Evolutionary conservation across 306 rosid genomes (phyloP).

Genomic region (Inga oerstediana): DNA sequence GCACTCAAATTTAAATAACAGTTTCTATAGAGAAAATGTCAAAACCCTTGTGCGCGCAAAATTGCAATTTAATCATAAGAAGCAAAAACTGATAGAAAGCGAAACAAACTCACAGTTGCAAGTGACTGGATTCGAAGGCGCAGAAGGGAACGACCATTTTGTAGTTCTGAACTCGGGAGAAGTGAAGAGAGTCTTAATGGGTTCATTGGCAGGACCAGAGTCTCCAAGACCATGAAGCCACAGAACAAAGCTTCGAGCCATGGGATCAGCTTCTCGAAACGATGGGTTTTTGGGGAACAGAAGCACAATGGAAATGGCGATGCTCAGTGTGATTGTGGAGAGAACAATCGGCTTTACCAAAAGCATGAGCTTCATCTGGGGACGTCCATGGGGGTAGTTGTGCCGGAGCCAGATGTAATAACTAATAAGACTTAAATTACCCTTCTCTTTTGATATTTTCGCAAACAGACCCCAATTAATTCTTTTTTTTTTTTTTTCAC

Average conservation of each 20-base stretch:
- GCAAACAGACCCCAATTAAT: neutral
- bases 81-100: neutral
- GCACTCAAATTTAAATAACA: neutral
- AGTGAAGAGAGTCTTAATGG: conserved; percentile 76
- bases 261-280: conserved; percentile 37
- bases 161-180: conserved; percentile 69
- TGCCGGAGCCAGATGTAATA: neutral
- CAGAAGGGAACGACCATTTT: conserved; percentile 86
- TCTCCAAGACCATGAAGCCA: conserved; percentile 95
- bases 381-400: conserved; percentile 9
- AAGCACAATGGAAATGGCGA: conserved; percentile 37
- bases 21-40: neutral
- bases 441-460: neutral
- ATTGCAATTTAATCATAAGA: neutral
- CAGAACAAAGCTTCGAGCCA: conserved; percentile 78
- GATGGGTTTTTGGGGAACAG: conserved; percentile 26
- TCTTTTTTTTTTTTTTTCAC: too few relatives aligned
- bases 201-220: conserved; percentile 93
- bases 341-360: conserved; percentile 39
- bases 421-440: neutral
- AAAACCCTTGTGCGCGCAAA: too few relatives aligned
- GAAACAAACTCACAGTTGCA: conserved; percentile 62
- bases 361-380: conserved; percentile 42
- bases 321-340: conserved; percentile 34
- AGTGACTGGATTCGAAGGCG: conserved; percentile 78